Evolutionary conservation across 768 basidiomycete genomes (phyloP).

Genomic region (Ramaria sp.): DNA sequence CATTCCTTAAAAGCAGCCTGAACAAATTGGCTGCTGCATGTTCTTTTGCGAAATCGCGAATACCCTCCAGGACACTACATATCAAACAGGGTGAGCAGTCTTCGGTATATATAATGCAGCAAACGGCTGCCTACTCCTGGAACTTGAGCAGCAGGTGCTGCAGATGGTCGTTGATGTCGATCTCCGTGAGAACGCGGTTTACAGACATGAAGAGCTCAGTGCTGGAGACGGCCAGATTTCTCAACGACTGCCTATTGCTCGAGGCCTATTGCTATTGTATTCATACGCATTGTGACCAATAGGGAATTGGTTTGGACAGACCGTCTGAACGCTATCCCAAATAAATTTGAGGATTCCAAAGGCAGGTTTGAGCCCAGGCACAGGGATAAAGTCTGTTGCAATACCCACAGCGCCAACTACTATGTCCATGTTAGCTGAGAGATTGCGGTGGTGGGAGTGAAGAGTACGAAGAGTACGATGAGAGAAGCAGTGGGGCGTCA

Average conservation of each 20-base stretch:
- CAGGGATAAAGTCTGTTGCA: background rate
- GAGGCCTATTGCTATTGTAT: background rate
- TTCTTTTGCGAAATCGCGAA: background rate
- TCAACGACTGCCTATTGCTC: background rate
- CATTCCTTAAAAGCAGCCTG: background rate
- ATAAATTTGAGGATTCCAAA: background rate
- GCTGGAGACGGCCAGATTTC: background rate
- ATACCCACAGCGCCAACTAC: background rate
- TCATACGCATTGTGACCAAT: background rate
- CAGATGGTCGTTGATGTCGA: background rate
- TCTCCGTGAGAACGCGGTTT: background rate
- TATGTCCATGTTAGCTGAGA: no score
- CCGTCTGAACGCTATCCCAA: background rate
- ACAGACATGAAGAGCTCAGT: background rate
- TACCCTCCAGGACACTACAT: background rate
- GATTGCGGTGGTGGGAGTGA: no score
- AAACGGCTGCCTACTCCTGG: background rate
- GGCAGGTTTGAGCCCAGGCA: background rate
- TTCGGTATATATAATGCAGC: background rate
- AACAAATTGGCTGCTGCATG: background rate
- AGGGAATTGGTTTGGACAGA: background rate
- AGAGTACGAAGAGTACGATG: no score
- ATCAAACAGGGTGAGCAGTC: background rate
- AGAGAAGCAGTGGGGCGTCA: no score
- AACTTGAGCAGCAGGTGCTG: background rate